Evolutionary conservation across 441 rosid genomes (phyloP).

Genomic region (Pelargonium australe): DNA sequence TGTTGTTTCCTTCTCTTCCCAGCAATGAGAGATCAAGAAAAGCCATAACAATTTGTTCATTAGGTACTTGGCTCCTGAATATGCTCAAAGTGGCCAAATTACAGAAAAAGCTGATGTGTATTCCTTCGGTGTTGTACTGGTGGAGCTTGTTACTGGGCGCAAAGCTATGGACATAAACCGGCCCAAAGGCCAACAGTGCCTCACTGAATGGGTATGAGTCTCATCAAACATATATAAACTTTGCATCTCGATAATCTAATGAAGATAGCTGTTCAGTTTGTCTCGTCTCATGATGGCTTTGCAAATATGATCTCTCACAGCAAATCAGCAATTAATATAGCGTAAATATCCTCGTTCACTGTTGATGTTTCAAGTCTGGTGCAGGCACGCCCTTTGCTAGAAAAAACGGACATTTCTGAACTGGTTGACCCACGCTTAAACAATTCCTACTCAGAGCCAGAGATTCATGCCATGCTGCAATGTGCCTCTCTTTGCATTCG

Average conservation of each 20-base stretch:
- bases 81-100: slow-evolving; percentile 93
- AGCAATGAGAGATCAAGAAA: slow-evolving; percentile 1
- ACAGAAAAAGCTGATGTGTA: slow-evolving; percentile 97
- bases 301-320: too few relatives aligned
- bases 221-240: background rate
- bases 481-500: slow-evolving; percentile 87
- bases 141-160: slow-evolving; percentile 90
- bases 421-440: slow-evolving; percentile 67
- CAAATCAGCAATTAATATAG: too few relatives aligned
- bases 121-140: slow-evolving; percentile 89
- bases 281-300: background rate
- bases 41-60: slow-evolving; percentile 9
- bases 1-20: slow-evolving; percentile 4
- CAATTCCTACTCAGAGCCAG: slow-evolving; percentile 52
- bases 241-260: too few relatives aligned
- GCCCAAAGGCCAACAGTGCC: slow-evolving; percentile 97
- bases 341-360: background rate
- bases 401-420: slow-evolving; percentile 68
- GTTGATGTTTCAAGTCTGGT: slow-evolving; percentile 20
- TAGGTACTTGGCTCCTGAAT: slow-evolving; percentile 98
- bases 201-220: slow-evolving; percentile 82
- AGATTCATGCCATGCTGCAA: slow-evolving; percentile 81
- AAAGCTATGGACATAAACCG: slow-evolving; percentile 88
- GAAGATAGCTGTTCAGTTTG: background rate
- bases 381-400: slow-evolving; percentile 94